Evolutionary conservation across 73 alveolate species (phyloP).

Genomic region (Paramecium pentaurelia): DNA sequence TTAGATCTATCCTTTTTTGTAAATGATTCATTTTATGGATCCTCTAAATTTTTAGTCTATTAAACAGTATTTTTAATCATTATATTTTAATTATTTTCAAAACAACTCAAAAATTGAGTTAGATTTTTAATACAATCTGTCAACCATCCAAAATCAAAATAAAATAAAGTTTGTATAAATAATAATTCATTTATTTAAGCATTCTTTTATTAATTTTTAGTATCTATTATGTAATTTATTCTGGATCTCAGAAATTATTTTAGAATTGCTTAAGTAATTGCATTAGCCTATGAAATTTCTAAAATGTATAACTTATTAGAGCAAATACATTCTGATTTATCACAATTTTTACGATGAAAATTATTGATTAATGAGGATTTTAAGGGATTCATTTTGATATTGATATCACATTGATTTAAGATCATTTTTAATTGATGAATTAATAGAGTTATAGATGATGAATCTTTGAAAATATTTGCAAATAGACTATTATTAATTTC

Average conservation of each 20-base stretch:
- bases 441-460: neutral
- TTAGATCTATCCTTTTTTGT: neutral
- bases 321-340: neutral
- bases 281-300: neutral
- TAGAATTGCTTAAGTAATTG: neutral
- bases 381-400: neutral
- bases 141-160: neutral
- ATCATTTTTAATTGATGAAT: neutral
- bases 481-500: neutral
- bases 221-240: neutral
- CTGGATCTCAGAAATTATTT: neutral
- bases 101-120: neutral
- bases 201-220: neutral
- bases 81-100: neutral
- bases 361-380: neutral
- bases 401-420: neutral
- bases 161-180: neutral
- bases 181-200: neutral
- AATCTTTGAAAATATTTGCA: neutral
- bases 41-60: neutral
- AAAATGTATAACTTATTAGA: neutral
- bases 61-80: neutral
- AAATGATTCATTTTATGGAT: neutral
- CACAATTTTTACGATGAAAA: neutral
- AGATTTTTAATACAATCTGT: neutral